Evolutionary conservation across 768 basidiomycete genomes (phyloP), one percentile per base, ranked within the genome.

Genomic region (Gymnopilus dilepis): DNA sequence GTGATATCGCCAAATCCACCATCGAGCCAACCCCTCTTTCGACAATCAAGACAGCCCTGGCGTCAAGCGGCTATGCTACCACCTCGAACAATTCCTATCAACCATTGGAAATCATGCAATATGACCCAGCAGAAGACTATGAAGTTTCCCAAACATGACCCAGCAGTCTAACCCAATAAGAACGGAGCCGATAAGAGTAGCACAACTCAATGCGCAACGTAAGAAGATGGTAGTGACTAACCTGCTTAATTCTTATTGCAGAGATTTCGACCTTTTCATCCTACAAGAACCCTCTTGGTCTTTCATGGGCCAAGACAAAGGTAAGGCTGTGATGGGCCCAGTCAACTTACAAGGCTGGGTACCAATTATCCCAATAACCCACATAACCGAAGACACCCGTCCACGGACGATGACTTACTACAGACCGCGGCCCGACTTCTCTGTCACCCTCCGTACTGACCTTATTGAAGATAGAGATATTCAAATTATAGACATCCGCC

Each of bases 271-370:
- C 58, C 60, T 74, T 2, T 56, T 74, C 1, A 47, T 74, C 3
- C 4, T 72, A 9, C 67, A 72, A 37, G 71, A 74, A 65, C 73
- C 70, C 1, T 55, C 60, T 17, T 72, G 71, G 71, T 58, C 51
- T 5, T 56, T 43, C 7, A 72, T 71, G 17, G 67, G 70, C 0
- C 55, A 42, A 21, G 24, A 21, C 22, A 45, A 64, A 1, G 67
- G 65, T 0, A 60, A 58, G 13, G 62, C 63, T 4, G 24, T 65
- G 0, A 4, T 40, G 1, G 67, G 69, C 11, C 56, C 60, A 1
- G 42, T 60, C 0, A 57, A 48, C 5, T 50, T 59, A 33, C 48
- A 48, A 2, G 60, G 51, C 1, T 73, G 69, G 72, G 66, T 55
- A 4, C 57, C 70, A 0, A 55, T 56, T 42, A 40, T 48, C 34